Conservation (phyloP, 1,284 basidiomycete species). For the Omphalotus olearius region DNA sequence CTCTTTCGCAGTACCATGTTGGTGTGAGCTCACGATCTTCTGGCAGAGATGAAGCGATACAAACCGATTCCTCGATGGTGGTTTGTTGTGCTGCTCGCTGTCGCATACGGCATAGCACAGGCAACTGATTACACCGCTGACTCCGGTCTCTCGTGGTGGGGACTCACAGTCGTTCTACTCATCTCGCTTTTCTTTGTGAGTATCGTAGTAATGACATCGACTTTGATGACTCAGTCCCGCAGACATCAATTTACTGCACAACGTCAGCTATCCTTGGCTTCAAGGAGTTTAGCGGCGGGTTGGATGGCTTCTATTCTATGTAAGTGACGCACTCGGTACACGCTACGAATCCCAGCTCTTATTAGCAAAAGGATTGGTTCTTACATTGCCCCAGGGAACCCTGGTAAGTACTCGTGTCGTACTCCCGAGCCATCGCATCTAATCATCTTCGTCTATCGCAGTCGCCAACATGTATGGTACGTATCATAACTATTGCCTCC, state of each 20-base stretch:
- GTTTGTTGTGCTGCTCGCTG: slow-evolving; percentile 12
- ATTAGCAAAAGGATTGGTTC: slow-evolving; percentile 1
- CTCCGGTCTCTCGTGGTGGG: slow-evolving; percentile 18
- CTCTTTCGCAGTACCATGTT: slow-evolving; percentile 12
- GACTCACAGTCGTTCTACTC: slow-evolving; percentile 14
- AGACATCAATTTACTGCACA: slow-evolving; percentile 16
- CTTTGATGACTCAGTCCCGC: too few relatives aligned
- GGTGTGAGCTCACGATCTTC: neutral
- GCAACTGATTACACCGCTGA: slow-evolving; percentile 18
- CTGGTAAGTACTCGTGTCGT: neutral
- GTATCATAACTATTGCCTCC: neutral
- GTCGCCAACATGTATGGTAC: slow-evolving; percentile 36
- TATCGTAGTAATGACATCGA: too few relatives aligned
- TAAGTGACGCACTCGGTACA: neutral
- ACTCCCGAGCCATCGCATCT: neutral
- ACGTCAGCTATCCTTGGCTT: slow-evolving; percentile 17
- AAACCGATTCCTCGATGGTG: slow-evolving; percentile 4
- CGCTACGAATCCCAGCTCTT: neutral
- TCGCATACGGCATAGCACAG: slow-evolving; percentile 16
- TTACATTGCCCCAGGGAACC: slow-evolving; percentile 7
- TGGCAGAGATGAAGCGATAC: neutral
- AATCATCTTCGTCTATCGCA: neutral
- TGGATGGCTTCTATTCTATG: slow-evolving; percentile 9
- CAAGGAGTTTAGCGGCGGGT: slow-evolving; percentile 10
- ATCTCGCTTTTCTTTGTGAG: slow-evolving; percentile 16